Evolutionary conservation across 2,329 filamentous ascomycete genomes (phyloP).

Genomic region (Harringtonia aguacate): DNA sequence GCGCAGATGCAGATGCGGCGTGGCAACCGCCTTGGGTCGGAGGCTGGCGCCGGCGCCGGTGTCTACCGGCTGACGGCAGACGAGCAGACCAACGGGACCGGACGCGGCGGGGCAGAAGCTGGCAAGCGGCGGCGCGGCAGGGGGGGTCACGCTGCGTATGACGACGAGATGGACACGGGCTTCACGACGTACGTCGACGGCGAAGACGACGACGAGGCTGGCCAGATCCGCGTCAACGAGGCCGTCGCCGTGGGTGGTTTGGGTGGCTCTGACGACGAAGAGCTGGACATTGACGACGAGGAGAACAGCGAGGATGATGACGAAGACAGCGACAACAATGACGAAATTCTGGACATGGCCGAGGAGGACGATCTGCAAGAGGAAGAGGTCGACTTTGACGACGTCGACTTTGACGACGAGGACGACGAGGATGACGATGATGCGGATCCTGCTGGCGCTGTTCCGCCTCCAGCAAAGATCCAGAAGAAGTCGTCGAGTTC

Average conservation of each 20-base stretch:
- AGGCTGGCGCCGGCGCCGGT: slow-evolving; percentile 16
- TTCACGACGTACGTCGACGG: slow-evolving; percentile 14
- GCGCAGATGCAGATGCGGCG: slow-evolving; percentile 76
- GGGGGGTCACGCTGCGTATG: slow-evolving; percentile 10
- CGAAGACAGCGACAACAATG: slow-evolving; percentile 72
- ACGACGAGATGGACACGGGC: slow-evolving; percentile 51
- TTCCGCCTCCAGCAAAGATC: slow-evolving; percentile 23
- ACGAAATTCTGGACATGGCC: slow-evolving; percentile 4
- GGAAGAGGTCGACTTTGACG: slow-evolving; percentile 55
- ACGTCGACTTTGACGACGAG: slow-evolving; percentile 79
- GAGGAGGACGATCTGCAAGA: slow-evolving; percentile 7
- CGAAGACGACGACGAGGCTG: slow-evolving; percentile 13
- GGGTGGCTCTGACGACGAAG: slow-evolving; percentile 3
- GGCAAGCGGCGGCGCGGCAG: slow-evolving; percentile 48
- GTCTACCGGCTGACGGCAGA: background rate
- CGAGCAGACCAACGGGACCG: slow-evolving; percentile 16
- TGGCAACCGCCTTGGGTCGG: slow-evolving; percentile 37
- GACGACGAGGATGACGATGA: slow-evolving; percentile 31
- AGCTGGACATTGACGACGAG: slow-evolving; percentile 26
- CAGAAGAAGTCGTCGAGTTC: slow-evolving; percentile 19
- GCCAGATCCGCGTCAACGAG: slow-evolving; percentile 23
- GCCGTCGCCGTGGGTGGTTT: slow-evolving; percentile 14
- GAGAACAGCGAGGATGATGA: slow-evolving; percentile 66
- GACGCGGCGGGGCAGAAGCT: slow-evolving; percentile 39
- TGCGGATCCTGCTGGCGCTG: background rate